A percentile compares a stretch with the other conserved stretches of the same genome.
phyloP scores from a whole-genome alignment of 1,139 yeast genomes.

The Magnusiomyces fungicola region DNA sequence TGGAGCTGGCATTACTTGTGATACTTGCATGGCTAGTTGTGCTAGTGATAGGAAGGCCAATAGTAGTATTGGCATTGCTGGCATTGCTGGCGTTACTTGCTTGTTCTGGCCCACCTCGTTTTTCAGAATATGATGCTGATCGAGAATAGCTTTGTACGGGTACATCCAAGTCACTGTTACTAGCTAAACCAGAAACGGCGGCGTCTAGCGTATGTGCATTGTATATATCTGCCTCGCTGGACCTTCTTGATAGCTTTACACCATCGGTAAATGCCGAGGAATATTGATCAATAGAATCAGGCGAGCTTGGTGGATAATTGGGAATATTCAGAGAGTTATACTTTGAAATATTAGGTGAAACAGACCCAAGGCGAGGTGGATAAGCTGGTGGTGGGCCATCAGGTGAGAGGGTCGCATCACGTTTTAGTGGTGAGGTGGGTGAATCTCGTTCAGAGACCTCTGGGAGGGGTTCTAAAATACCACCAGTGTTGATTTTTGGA shows the following conservation, averaged over 20 bases:
- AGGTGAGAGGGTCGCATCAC: not conserved
- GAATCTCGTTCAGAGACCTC: not conserved
- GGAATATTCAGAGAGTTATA: constrained; percentile 2
- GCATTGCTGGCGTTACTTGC: too few relatives aligned
- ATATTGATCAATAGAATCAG: constrained; percentile 3
- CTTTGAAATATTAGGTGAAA: constrained; percentile 10
- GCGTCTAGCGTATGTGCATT: not conserved
- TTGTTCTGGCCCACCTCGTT: too few relatives aligned
- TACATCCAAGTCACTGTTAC: too few relatives aligned
- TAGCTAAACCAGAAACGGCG: too few relatives aligned
- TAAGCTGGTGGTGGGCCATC: not conserved
- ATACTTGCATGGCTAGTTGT: too few relatives aligned
- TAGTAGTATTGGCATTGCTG: too few relatives aligned
- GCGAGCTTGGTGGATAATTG: not conserved
- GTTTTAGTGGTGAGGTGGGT: not conserved
- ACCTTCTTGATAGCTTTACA: not conserved
- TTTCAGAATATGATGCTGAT: too few relatives aligned
- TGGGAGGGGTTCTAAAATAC: not conserved
- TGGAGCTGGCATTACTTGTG: too few relatives aligned
- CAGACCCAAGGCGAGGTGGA: constrained; percentile 3
- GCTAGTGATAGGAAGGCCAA: too few relatives aligned
- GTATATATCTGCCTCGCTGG: not conserved
- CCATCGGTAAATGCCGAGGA: not conserved
- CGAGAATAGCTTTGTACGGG: too few relatives aligned
- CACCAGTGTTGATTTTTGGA: not conserved